Evolutionary conservation across 257 asterid genomes (phyloP).

Genomic region (Ophiorrhiza pumila): DNA sequence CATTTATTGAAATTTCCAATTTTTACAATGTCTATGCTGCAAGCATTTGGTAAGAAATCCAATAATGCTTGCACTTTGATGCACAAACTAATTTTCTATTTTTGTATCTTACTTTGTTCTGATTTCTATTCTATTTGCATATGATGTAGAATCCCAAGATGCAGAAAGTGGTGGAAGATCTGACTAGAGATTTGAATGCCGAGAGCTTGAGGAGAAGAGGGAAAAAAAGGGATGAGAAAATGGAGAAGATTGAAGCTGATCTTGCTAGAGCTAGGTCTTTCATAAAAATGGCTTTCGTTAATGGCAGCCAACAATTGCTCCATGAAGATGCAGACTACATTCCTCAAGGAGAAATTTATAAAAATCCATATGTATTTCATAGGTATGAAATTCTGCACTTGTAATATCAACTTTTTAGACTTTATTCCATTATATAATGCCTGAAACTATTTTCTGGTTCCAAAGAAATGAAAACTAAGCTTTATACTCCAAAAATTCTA

Average conservation of each 20-base stretch:
- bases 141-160: conserved; percentile 46
- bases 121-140: background rate
- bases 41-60: too few species aligned
- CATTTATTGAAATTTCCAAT: too few species aligned
- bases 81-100: background rate
- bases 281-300: conserved; percentile 36
- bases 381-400: conserved; percentile 29
- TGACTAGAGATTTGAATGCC: conserved; percentile 40
- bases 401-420: background rate
- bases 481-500: too few species aligned
- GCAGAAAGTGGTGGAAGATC: conserved; percentile 42
- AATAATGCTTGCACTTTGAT: too few species aligned
- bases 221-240: conserved; percentile 30
- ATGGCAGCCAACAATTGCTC: conserved; percentile 18
- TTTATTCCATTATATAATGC: too few species aligned
- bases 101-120: background rate
- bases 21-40: too few species aligned
- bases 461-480: too few species aligned
- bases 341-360: conserved; percentile 52
- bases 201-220: conserved; percentile 36
- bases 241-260: conserved; percentile 45
- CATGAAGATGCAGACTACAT: conserved; percentile 33
- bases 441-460: too few species aligned
- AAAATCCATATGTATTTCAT: conserved; percentile 46
- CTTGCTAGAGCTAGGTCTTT: conserved; percentile 47